Base-by-base conservation (phyloP, 352 stramenopile species). In the Nothophytophthora sp. region DNA sequence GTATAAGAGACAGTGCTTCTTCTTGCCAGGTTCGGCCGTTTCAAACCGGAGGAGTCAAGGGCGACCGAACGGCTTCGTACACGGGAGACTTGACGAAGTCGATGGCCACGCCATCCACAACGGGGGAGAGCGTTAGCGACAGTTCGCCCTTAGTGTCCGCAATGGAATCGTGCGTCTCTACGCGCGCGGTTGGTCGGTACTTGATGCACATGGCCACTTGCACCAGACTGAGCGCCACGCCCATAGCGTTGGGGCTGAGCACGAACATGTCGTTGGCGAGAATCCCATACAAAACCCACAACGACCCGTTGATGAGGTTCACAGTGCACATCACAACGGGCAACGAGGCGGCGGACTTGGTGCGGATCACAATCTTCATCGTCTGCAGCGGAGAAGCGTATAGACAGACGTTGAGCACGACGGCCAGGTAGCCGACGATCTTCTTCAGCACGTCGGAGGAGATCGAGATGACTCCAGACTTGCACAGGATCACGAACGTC, bases 211-310 rank as follows among this genome's bases (percentile, higher is more conserved):
- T 8, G 6, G 56, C 19, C 6, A 63, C 32, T 28, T 63, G 54
- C 15, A 52, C 30, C 15, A 46, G 16, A 3, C 61, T 56, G 12
- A 75, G 51, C 24, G 45, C 41, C n/a, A 58, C 33, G 16, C 58
- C 67, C 3, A 76, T 28, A 18, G 43, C 38, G 4, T 57, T 70
- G 2, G 67, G 70, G 1, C 62, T 49, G 24, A 78, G 30, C 6
- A 81, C 32, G 15, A 78, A 50, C 7, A 40, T 46, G 22, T 81
- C 60, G 28, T 59, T 25, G 24, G 55, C 48, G 22, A 78, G 46
- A 20, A 66, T 29, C 4, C 49, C 56, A 34, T 73, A 70, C 32
- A 63, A 28, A 18, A 71, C 59, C 70, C 70, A 81, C 1, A 78
- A 45, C 11, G 40, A 35, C 13, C 70, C 73, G 53, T 78, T 78